Base-by-base conservation (phyloP, 2,329 filamentous ascomycete genomes). In the Hypoxylon sp. region DNA sequence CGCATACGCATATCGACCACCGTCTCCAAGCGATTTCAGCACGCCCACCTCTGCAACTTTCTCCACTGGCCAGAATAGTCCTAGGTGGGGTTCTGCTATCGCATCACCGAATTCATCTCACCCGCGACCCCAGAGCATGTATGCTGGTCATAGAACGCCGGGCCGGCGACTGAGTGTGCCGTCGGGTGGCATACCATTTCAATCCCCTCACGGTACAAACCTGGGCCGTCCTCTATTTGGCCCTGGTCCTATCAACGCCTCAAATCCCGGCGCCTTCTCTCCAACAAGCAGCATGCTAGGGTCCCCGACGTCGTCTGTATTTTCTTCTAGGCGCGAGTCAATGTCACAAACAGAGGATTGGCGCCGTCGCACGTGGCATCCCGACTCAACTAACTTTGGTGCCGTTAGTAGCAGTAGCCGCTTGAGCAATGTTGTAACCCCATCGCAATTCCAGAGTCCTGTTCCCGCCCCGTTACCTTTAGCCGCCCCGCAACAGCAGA, bases 311-410 rank as follows among this genome's bases (percentile, higher is more conserved):
- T 85, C 86, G 0, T 88, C 90, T 35, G 84, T 85, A 6, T 91
- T 89, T 80, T 86, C 88, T 5, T 86, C 87, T 3, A 84, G 91
- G 31, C 85, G 91, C 46, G 92, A 94, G 44, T 92, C 92, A 0
- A 82, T 86, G 8, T 88, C 86, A 57, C 83, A 85, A 19, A 82
- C 87, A 0, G 94, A 97, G 70, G 90, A 94, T 61, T 93, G 90
- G 87, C 89, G 94, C 71, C 86, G 94, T 69, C 88, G 94, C 59
- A 98, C 94, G 2, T 98, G 94, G 94, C 94, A 98, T 80, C 93
- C 94, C 0, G 92, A 94, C 69, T 92, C 90, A 66, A 86, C 87
- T 14, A 87, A 86, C 70, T 89, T 89, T 68, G 85, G 86, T 66
- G 84, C 89, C 33, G 88, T 67, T 26, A 74, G 90, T 53, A 86